Evolutionary conservation across 257 asterid species (phyloP).

Genomic region (Voacanga thouarsii): DNA sequence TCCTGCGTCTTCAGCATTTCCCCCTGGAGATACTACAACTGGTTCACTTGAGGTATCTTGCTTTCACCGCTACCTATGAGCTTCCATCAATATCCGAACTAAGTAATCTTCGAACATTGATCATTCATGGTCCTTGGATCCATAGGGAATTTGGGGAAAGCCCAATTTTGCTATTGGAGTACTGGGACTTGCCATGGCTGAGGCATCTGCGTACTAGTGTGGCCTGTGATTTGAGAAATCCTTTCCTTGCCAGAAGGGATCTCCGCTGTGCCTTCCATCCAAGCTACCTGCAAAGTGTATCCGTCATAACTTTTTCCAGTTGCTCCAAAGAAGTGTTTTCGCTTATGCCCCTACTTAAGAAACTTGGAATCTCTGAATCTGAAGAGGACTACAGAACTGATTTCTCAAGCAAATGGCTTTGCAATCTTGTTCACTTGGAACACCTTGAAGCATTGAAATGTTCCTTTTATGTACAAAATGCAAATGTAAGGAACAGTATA

Average conservation of each 20-base stretch:
- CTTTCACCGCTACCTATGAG: conserved; percentile 18
- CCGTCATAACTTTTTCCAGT: conserved; percentile 4
- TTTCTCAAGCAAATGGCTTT: not conserved
- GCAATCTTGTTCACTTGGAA: not conserved
- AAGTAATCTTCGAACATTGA: conserved; percentile 26
- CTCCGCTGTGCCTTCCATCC: not conserved
- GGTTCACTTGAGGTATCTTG: conserved; percentile 29
- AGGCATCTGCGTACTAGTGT: conserved; percentile 24
- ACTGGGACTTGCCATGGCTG: conserved; percentile 22
- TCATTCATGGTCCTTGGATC: conserved; percentile 9
- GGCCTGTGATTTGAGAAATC: conserved; percentile 9
- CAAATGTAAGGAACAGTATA: not conserved
- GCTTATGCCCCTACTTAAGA: conserved; percentile 18
- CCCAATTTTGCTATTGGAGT: conserved; percentile 13
- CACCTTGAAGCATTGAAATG: not conserved
- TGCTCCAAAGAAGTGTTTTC: conserved; percentile 16
- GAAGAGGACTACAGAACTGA: conserved; percentile 4
- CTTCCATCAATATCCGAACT: conserved; percentile 5
- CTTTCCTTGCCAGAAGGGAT: not conserved
- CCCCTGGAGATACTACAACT: conserved; percentile 25
- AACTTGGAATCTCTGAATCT: conserved; percentile 13
- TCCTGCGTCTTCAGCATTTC: conserved; percentile 17
- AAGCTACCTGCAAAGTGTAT: not conserved
- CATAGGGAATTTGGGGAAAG: not conserved
- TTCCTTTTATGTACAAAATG: not conserved